These are phyloP conservation scores for Phytophthora sp. DNA, from an alignment of 352 stramenopile species.

Conservation along the genomic window DNA sequence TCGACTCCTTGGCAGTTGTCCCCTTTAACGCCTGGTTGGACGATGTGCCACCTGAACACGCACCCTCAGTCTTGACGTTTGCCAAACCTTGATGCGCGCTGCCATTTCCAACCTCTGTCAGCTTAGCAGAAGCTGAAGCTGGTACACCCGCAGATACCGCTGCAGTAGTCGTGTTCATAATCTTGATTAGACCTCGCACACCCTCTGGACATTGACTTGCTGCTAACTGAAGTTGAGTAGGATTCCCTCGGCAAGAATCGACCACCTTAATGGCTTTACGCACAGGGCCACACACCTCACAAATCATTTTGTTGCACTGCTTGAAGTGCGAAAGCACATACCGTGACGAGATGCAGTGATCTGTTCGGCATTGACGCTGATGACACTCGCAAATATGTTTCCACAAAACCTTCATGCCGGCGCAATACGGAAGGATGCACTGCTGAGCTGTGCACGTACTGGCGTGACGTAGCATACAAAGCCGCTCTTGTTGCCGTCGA, in stretches of 20 bases:
- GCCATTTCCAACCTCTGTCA: conserved; percentile 25
- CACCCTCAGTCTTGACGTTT: conserved; percentile 29
- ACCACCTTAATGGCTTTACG: conserved; percentile 89
- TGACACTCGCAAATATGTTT: conserved; percentile 92
- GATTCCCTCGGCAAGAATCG: conserved; percentile 80
- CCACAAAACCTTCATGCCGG: conserved; percentile 90
- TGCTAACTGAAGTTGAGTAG: conserved; percentile 72
- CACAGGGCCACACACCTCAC: conserved; percentile 88
- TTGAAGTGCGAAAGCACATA: conserved; percentile 92
- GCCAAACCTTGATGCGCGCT: conserved; percentile 1
- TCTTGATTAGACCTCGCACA: conserved; percentile 86
- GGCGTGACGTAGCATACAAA: conserved; percentile 89
- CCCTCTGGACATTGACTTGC: conserved; percentile 73
- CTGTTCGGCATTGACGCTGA: conserved; percentile 84
- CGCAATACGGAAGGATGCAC: conserved; percentile 86
- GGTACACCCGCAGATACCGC: conserved; percentile 1
- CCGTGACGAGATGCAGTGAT: conserved; percentile 88
- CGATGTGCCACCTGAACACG: conserved; percentile 5
- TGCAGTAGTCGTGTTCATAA: conserved; percentile 84
- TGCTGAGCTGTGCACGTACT: conserved; percentile 74
- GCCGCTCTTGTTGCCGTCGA: conserved; percentile 81
- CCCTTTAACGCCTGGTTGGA: background rate
- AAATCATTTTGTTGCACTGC: conserved; percentile 92
- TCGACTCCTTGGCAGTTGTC: conserved; percentile 24
- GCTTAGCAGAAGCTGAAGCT: conserved; percentile 33